phyloP scores from a whole-genome alignment of 179 eudicot species.

The Silene coronaria region DNA sequence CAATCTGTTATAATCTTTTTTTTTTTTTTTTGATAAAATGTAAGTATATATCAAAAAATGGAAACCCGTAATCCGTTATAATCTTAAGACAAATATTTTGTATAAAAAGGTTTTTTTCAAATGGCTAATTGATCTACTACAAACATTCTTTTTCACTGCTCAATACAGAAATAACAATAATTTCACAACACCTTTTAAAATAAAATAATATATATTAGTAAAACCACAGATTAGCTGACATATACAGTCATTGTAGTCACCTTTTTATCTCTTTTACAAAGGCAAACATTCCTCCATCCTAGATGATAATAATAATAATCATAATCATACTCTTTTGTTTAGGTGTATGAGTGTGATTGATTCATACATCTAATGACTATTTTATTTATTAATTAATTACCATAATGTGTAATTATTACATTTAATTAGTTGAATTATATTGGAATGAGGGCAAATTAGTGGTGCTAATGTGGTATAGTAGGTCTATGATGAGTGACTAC shows the following conservation, averaged over 20 bases:
- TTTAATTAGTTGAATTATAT: not conserved
- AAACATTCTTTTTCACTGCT: slow-evolving; percentile 32
- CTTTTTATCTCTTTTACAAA: slow-evolving; percentile 14
- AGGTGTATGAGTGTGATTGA: slow-evolving; percentile 31
- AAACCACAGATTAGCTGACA: slow-evolving; percentile 37
- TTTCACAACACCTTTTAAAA: slow-evolving; percentile 1
- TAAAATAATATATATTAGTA: slow-evolving; percentile 8
- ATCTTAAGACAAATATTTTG: too few species aligned
- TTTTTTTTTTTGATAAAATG: too few species aligned
- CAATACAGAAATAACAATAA: slow-evolving; percentile 18
- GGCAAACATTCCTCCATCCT: slow-evolving; percentile 20
- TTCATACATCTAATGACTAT: slow-evolving; percentile 24
- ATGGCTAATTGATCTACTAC: not conserved
- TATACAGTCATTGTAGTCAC: slow-evolving; percentile 36
- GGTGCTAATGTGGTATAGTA: slow-evolving; percentile 13
- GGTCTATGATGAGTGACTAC: not conserved
- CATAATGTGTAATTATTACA: slow-evolving; percentile 12
- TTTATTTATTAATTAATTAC: slow-evolving; percentile 16
- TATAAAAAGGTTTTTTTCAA: too few species aligned
- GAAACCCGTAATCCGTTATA: too few species aligned
- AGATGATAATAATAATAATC: slow-evolving; percentile 20
- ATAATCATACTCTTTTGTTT: too few species aligned
- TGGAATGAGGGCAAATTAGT: slow-evolving; percentile 6
- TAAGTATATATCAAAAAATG: too few species aligned
- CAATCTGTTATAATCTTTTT: too few species aligned